Evolutionary conservation across 176 grass and related monocot species (phyloP).

Genomic region (Juncus inflexus): DNA sequence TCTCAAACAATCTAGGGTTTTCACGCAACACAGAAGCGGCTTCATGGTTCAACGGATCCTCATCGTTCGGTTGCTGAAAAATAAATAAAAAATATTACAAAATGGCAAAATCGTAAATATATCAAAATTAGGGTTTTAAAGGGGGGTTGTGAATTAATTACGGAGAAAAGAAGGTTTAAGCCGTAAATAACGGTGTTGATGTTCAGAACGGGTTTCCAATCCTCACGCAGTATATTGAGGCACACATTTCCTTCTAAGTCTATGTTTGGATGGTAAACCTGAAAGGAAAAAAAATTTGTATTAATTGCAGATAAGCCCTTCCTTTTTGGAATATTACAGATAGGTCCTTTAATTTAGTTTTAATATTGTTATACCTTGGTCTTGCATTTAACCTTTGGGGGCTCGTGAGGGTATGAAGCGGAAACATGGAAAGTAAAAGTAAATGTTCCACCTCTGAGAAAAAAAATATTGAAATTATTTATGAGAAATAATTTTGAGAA

Average conservation of each 20-base stretch:
- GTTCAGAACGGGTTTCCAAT: slow-evolving; percentile 71
- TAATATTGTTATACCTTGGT: slow-evolving; percentile 47
- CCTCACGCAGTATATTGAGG: slow-evolving; percentile 71
- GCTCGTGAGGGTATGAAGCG: slow-evolving; percentile 65
- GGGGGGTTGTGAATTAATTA: slow-evolving; percentile 18
- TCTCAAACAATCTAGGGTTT: slow-evolving; percentile 66
- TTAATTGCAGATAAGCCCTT: slow-evolving; percentile 20
- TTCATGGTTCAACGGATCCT: slow-evolving; percentile 73
- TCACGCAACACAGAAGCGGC: slow-evolving; percentile 56
- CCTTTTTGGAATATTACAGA: slow-evolving; percentile 1
- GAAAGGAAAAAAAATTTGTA: slow-evolving; percentile 8
- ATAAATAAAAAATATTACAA: background rate
- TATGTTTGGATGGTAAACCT: slow-evolving; percentile 84
- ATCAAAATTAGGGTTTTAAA: background rate
- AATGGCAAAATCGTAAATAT: slow-evolving; percentile 8
- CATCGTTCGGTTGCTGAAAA: slow-evolving; percentile 74
- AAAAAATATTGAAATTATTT: background rate
- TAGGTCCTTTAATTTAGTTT: background rate
- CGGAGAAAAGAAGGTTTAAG: slow-evolving; percentile 63
- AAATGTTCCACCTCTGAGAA: slow-evolving; percentile 48
- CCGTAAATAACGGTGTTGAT: slow-evolving; percentile 69
- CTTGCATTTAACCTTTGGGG: slow-evolving; percentile 71
- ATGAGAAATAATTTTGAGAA: background rate
- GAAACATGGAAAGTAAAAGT: slow-evolving; percentile 62
- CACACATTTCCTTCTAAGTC: slow-evolving; percentile 80